These are phyloP conservation scores for Saccharomyces hybrid DNA, from an alignment of 1,139 yeast species.

Conservation along the genomic window DNA sequence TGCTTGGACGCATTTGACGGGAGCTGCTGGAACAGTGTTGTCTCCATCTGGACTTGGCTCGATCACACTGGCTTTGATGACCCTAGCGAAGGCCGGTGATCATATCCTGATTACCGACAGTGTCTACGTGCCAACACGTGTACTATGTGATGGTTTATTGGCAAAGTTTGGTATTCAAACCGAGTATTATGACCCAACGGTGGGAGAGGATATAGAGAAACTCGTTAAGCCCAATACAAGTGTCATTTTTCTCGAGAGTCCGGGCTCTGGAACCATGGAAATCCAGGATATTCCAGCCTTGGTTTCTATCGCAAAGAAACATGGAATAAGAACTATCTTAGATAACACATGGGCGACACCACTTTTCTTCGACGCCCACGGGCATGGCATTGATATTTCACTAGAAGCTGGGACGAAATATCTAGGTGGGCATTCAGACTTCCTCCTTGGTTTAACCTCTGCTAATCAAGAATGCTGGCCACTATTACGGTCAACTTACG, in stretches of 20 bases:
- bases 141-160: background rate
- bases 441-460: constrained; percentile 8
- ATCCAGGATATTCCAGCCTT: constrained; percentile 10
- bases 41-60: constrained; percentile 11
- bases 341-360: constrained; percentile 14
- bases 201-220: constrained; percentile 7
- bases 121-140: constrained; percentile 8
- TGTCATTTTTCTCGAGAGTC: constrained; percentile 9
- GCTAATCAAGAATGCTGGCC: constrained; percentile 10
- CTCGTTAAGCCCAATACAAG: constrained; percentile 7
- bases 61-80: constrained; percentile 8
- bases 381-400: constrained; percentile 9
- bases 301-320: constrained; percentile 7
- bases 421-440: constrained; percentile 11
- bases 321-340: constrained; percentile 6
- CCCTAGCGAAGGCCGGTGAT: constrained; percentile 7
- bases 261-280: constrained; percentile 11
- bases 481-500: constrained; percentile 7
- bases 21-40: constrained; percentile 11
- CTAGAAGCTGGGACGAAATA: constrained; percentile 12
- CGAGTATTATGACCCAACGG: constrained; percentile 10
- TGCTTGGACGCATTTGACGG: constrained; percentile 10
- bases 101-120: constrained; percentile 9
- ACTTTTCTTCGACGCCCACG: constrained; percentile 9
- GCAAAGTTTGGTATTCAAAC: constrained; percentile 4